These are phyloP conservation scores for Trichoderma harzianum DNA, from an alignment of 2,329 filamentous ascomycete species.

Conservation along the genomic window DNA sequence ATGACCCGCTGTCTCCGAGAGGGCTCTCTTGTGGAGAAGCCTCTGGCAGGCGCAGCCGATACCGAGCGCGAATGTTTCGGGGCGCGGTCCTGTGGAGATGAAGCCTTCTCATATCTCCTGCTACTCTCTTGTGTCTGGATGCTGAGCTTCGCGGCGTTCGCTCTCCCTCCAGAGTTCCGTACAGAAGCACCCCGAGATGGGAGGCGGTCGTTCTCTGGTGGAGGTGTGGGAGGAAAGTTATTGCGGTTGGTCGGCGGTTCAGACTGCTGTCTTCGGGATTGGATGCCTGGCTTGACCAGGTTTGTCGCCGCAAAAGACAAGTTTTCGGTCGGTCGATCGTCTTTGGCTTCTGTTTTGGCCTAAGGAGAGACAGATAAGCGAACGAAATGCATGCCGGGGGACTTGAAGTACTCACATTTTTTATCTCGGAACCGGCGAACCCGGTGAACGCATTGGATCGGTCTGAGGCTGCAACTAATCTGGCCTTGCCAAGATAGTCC, in stretches of 20 bases:
- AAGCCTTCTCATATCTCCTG: constrained; percentile 49
- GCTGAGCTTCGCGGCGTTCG: constrained; percentile 60
- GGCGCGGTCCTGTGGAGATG: constrained; percentile 20
- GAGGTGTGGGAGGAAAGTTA: constrained; percentile 96
- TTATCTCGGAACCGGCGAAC: constrained; percentile 74
- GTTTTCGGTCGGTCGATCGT: constrained; percentile 78
- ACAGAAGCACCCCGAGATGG: constrained; percentile 58
- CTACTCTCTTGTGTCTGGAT: constrained; percentile 54
- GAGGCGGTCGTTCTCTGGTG: constrained; percentile 76
- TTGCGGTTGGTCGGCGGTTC: constrained; percentile 76
- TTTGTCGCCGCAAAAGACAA: constrained; percentile 92
- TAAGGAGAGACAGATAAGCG: constrained; percentile 26
- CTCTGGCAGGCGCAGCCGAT: constrained; percentile 38
- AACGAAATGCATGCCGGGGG: background rate
- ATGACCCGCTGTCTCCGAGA: constrained; percentile 31
- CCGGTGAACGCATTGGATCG: constrained; percentile 77
- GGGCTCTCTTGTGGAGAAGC: constrained; percentile 38
- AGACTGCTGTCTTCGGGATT: constrained; percentile 78
- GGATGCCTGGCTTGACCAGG: constrained; percentile 80
- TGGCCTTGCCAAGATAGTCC: constrained; percentile 95
- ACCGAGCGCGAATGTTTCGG: constrained; percentile 45
- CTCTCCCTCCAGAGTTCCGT: constrained; percentile 54
- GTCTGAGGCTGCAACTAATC: constrained; percentile 84
- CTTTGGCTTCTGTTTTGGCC: constrained; percentile 57
- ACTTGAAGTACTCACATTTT: constrained; percentile 53